Percentiles rank a stretch among this genome's conserved stretches.
These are phyloP conservation scores for Coniochaeta hoffmannii DNA, from an alignment of 2,329 filamentous ascomycete genomes.

Conservation along the genomic window DNA sequence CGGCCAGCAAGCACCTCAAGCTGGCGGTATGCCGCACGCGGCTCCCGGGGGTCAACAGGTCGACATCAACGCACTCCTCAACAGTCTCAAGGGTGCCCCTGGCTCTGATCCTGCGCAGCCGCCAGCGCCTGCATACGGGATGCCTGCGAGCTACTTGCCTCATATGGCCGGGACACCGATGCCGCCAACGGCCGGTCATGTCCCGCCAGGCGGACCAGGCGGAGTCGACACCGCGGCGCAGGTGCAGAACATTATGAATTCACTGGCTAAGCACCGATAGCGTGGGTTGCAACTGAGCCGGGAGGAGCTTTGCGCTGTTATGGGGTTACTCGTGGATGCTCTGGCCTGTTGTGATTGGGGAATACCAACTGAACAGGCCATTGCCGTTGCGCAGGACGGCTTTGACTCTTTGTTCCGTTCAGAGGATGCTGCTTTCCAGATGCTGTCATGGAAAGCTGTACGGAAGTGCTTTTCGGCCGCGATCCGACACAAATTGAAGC, in stretches of 20 bases:
- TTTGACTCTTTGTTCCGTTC: too few relatives aligned
- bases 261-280: background rate
- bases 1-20: conserved; percentile 22
- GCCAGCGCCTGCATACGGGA: background rate
- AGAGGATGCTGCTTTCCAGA: too few relatives aligned
- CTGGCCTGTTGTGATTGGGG: too few relatives aligned
- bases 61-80: conserved; percentile 40
- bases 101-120: conserved; percentile 4
- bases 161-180: background rate
- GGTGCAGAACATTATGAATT: conserved; percentile 16
- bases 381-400: too few relatives aligned
- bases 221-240: conserved; percentile 12
- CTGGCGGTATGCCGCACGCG: conserved; percentile 5
- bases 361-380: too few relatives aligned
- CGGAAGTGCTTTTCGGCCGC: too few relatives aligned
- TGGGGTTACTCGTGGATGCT: background rate
- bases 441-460: too few relatives aligned
- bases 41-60: conserved; percentile 22
- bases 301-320: background rate
- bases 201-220: background rate
- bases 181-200: background rate
- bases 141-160: conserved; percentile 7
- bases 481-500: too few relatives aligned
- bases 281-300: background rate
- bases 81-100: conserved; percentile 25